These are phyloP conservation scores for Fusarium marasasianum DNA, from an alignment of 2,329 filamentous ascomycete genomes.

Conservation along the genomic window DNA sequence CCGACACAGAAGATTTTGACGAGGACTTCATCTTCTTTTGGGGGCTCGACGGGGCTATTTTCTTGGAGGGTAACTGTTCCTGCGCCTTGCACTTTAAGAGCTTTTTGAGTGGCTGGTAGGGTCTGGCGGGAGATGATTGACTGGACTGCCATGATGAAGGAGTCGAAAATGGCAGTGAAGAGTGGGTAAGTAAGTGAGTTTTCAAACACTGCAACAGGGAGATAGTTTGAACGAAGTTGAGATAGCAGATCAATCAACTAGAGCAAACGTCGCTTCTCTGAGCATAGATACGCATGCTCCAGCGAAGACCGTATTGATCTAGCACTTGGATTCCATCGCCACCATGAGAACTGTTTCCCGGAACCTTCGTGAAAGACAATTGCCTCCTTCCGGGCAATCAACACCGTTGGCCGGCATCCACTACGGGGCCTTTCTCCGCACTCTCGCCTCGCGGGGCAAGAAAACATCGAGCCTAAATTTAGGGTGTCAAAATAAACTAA, in stretches of 20 bases:
- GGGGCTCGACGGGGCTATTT: neutral
- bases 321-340: neutral
- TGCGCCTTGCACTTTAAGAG: neutral
- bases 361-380: neutral
- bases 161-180: neutral
- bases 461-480: too few species aligned
- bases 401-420: neutral
- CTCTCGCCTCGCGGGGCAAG: fast-evolving
- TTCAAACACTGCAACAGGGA: neutral
- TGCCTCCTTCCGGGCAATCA: neutral
- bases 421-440: neutral
- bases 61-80: neutral
- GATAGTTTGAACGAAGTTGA: too few species aligned
- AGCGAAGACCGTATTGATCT: neutral
- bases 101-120: neutral
- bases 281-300: neutral
- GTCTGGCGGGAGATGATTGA: neutral
- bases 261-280: neutral
- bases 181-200: neutral
- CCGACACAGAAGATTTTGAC: constrained; percentile 19
- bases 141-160: neutral
- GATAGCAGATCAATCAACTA: neutral
- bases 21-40: constrained; percentile 16
- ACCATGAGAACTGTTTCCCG: neutral
- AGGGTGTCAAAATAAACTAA: too few species aligned